These are phyloP conservation scores for Daldinia childiae DNA, from an alignment of 495 filamentous ascomycete genomes.

Conservation along the genomic window DNA sequence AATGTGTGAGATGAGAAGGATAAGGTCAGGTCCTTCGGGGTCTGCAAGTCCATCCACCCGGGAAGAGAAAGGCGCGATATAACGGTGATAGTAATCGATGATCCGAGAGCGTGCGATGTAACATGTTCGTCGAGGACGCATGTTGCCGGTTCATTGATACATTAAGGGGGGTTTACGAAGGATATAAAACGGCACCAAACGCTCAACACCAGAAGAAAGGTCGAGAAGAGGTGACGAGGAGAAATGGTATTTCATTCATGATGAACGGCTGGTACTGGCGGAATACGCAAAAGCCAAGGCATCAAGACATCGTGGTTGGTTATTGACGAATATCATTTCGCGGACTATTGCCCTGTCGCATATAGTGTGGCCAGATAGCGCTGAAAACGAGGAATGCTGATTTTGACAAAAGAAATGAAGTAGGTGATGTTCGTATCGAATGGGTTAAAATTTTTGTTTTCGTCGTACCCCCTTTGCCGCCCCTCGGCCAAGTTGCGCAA, in stretches of 20 bases:
- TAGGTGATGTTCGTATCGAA: slow-evolving; percentile 57
- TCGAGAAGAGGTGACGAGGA: slow-evolving; percentile 34
- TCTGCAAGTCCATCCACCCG: slow-evolving; percentile 21
- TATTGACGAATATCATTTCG: slow-evolving; percentile 33
- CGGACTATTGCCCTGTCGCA: slow-evolving; percentile 41
- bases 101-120: slow-evolving; percentile 3
- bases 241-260: slow-evolving; percentile 26
- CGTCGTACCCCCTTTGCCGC: slow-evolving; percentile 7
- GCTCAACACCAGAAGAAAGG: slow-evolving; percentile 45
- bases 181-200: slow-evolving; percentile 41
- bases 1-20: slow-evolving; percentile 36
- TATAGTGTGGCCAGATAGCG: slow-evolving; percentile 41
- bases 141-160: slow-evolving; percentile 44
- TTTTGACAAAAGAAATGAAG: slow-evolving; percentile 56
- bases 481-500: slow-evolving; percentile 24
- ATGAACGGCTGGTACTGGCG: slow-evolving; percentile 11
- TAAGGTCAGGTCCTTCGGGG: slow-evolving; percentile 33
- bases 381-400: slow-evolving; percentile 40
- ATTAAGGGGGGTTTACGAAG: slow-evolving; percentile 40
- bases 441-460: slow-evolving; percentile 39
- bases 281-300: slow-evolving; percentile 25
- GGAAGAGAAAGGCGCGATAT: slow-evolving; percentile 14
- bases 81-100: neutral
- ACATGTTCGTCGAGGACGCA: slow-evolving; percentile 1
- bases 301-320: slow-evolving; percentile 27